Evolutionary conservation across 1,284 basidiomycete genomes (phyloP), one percentile per base, ranked within the genome.

Genomic region (Ustilago loliicola): DNA sequence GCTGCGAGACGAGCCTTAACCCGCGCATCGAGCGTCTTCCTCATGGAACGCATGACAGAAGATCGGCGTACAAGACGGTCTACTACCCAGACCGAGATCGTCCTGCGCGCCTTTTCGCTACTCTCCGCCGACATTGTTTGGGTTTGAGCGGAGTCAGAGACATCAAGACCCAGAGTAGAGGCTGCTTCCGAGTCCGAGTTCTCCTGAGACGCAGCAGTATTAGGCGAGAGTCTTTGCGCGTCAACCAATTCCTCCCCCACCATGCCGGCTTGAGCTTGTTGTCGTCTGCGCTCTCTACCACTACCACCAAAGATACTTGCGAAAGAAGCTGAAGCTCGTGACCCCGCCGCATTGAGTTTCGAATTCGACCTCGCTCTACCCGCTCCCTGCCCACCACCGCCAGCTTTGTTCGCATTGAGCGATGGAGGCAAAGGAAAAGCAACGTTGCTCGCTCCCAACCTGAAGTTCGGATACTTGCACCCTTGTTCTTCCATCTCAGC

Each of bases 361-460:
- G 60, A 66, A 54, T 70, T 70, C 30, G 80, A 75, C 11, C 61
- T 56, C 3, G 45, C 54, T 19, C 32, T 47, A 7, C 23, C 23
- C 15, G 13, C 7, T 38, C 36, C 13, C 36, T 38, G 36, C 19
- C 21, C 42, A 8, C 3, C 30, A 8, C 27, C 45, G 47, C 13
- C 21, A 1, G n/a, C 25, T 7, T 85, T 69, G 6, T 83, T 66
- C 42, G 82, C 55, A 50, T 88, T 83, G 2, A 88, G 87, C 21
- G 90, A 89, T 0, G 91, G 91, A 1, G 93, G 93, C 17, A 94
- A 88, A 1, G 92, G 90, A 0, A 95, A 89, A 0, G 88, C 87
- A 0, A 90, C 79, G 0, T 89, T 88, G 60, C 91, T 88, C 0
- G 88, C 57, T n/a, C 38, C 11, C 13, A 61, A 47, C 2, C 42